Conservation (phyloP, 192 early-diverging fungal genomes). For the Chytriomyces sp. region DNA sequence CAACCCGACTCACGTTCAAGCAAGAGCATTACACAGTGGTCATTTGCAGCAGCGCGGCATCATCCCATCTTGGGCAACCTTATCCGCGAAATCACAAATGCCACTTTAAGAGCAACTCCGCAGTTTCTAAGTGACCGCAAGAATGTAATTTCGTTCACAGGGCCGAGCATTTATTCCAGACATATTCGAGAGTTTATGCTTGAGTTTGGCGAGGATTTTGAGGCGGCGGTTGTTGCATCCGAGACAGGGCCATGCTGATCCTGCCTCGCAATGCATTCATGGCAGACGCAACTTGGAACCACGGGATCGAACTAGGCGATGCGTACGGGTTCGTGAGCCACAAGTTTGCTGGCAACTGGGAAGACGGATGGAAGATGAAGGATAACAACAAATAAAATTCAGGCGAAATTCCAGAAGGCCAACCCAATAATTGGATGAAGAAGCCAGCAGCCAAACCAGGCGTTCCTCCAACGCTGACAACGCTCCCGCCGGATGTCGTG, state of each 20-base stretch:
- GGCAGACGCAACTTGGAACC: not conserved
- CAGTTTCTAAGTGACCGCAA: not conserved
- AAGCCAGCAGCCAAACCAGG: not conserved
- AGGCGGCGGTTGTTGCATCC: not conserved
- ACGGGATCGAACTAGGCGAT: not conserved
- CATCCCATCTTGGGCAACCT: constrained; percentile 1
- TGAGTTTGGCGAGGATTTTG: not conserved
- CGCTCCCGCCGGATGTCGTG: constrained; percentile 60
- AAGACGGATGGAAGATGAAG: not conserved
- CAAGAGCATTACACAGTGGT: constrained; percentile 25
- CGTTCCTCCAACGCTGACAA: constrained; percentile 34
- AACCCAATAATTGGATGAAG: too few relatives aligned
- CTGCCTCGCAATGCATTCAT: constrained; percentile 1
- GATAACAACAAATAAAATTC: too few relatives aligned
- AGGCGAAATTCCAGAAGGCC: too few relatives aligned
- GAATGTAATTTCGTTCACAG: constrained; percentile 10
- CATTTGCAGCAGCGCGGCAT: constrained; percentile 13
- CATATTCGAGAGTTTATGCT: constrained; percentile 3
- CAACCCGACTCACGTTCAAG: not conserved
- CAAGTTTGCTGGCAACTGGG: not conserved
- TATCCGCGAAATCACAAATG: constrained; percentile 3
- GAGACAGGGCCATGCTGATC: not conserved
- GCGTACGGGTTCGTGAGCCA: not conserved
- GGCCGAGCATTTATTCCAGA: constrained; percentile 10
- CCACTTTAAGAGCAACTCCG: not conserved